phyloP scores from a whole-genome alignment of 257 asterid genomes.

The Solanum rostratum region DNA sequence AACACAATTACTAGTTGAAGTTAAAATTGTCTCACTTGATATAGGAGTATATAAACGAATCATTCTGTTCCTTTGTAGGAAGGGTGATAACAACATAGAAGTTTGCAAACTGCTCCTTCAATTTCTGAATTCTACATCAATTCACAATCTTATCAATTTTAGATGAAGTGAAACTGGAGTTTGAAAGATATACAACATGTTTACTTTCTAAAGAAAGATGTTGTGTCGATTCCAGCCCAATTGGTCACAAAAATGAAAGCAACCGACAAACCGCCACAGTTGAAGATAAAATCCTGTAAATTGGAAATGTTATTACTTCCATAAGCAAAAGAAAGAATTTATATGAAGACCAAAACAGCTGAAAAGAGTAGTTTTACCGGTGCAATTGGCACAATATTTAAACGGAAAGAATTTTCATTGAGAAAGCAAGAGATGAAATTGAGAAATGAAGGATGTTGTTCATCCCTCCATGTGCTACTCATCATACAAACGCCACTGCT shows the following conservation, averaged over 20 bases:
- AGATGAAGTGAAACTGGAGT: background rate
- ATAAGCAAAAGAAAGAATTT: constrained; percentile 4
- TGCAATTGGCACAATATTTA: constrained; percentile 57
- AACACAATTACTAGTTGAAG: background rate
- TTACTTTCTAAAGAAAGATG: constrained; percentile 53
- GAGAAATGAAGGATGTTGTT: constrained; percentile 76
- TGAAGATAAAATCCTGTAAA: constrained; percentile 84
- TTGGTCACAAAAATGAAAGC: constrained; percentile 69
- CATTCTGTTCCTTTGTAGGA: constrained; percentile 72
- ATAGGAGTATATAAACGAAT: constrained; percentile 52
- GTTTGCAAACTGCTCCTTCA: constrained; percentile 75
- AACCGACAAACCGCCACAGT: constrained; percentile 76
- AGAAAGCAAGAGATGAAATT: constrained; percentile 72
- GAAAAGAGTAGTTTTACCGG: constrained; percentile 44
- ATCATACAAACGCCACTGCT: constrained; percentile 75
- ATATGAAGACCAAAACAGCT: background rate
- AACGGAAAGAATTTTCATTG: constrained; percentile 50
- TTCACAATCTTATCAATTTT: background rate
- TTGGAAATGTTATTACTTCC: background rate
- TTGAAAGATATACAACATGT: background rate
- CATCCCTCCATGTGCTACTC: constrained; percentile 72
- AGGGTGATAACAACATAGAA: constrained; percentile 76
- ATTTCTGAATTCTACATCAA: constrained; percentile 51
- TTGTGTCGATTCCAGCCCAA: constrained; percentile 38
- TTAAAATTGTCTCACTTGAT: constrained; percentile 55